A percentile compares a stretch with the other conserved stretches of the same genome.
Evolutionary conservation across 1,284 basidiomycete species (phyloP).

Genomic region (Paramarasmius palmivorus): DNA sequence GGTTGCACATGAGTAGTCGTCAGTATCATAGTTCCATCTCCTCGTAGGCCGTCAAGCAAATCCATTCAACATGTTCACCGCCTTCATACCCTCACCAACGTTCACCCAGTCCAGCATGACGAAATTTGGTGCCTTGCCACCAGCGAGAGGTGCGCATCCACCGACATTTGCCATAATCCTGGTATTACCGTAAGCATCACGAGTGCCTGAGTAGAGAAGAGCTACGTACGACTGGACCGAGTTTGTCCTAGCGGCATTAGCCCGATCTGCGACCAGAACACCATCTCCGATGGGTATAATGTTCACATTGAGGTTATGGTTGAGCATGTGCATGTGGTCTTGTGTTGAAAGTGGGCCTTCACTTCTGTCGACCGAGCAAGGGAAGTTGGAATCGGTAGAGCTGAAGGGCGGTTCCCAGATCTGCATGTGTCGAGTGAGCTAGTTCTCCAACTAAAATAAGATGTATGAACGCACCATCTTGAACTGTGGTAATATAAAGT

Average conservation of each 20-base stretch:
- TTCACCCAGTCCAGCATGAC: slow-evolving; percentile 54
- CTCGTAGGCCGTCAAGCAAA: slow-evolving; percentile 27
- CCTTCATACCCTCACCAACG: slow-evolving; percentile 40
- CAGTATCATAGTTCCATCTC: too few species aligned
- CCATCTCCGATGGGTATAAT: slow-evolving; percentile 30
- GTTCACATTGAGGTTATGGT: slow-evolving; percentile 51
- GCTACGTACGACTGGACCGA: slow-evolving; percentile 24
- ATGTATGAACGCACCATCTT: slow-evolving; percentile 43
- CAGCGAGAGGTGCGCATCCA: slow-evolving; percentile 42
- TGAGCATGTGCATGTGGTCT: slow-evolving; percentile 60
- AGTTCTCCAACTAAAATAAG: neutral
- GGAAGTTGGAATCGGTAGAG: slow-evolving; percentile 61
- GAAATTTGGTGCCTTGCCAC: slow-evolving; percentile 46
- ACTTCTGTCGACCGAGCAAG: slow-evolving; percentile 72
- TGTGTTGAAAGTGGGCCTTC: slow-evolving; percentile 43
- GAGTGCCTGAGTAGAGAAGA: neutral
- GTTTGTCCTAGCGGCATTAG: slow-evolving; percentile 42
- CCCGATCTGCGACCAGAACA: slow-evolving; percentile 40
- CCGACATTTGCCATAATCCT: slow-evolving; percentile 48
- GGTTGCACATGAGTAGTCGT: too few species aligned
- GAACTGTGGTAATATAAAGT: slow-evolving; percentile 69
- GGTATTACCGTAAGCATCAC: neutral
- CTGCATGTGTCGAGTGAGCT: slow-evolving; percentile 27
- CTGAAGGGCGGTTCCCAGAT: slow-evolving; percentile 79
- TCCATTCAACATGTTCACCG: slow-evolving; percentile 46